phyloP scores from a whole-genome alignment of 306 rosid genomes.

The Rosa chinensis region DNA sequence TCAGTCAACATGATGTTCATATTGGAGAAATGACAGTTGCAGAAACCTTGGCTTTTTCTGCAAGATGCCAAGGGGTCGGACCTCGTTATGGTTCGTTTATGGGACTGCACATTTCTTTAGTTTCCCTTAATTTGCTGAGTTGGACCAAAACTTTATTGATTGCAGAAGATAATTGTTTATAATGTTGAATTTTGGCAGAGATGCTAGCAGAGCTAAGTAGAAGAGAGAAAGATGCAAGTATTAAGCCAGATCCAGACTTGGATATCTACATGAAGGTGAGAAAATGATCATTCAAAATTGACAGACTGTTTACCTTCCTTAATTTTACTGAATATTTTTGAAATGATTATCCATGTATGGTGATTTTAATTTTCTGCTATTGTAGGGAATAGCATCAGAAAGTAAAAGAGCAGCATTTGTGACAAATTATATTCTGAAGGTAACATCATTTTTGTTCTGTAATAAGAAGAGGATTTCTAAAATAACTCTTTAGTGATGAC shows the following conservation, averaged over 20 bases:
- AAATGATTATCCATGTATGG: background rate
- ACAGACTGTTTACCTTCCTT: background rate
- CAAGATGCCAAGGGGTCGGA: slow-evolving; percentile 34
- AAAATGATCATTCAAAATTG: background rate
- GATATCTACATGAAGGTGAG: slow-evolving; percentile 31
- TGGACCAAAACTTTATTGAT: background rate
- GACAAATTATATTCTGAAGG: slow-evolving; percentile 25
- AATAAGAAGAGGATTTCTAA: background rate
- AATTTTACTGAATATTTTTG: background rate
- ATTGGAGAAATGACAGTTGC: slow-evolving; percentile 24
- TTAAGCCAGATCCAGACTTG: slow-evolving; percentile 26
- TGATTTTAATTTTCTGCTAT: background rate
- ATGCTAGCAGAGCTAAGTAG: slow-evolving; percentile 21
- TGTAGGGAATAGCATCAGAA: slow-evolving; percentile 14
- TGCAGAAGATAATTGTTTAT: background rate
- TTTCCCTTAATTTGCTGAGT: background rate
- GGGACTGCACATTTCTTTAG: background rate
- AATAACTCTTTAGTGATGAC: background rate
- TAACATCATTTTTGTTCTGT: background rate
- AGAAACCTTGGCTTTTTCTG: slow-evolving; percentile 24
- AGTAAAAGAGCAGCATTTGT: slow-evolving; percentile 7
- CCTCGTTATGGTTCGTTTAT: slow-evolving; percentile 23
- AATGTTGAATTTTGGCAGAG: background rate
- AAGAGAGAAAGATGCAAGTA: slow-evolving; percentile 23
- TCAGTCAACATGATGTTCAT: slow-evolving; percentile 26